These are phyloP conservation scores for Maudiozyma pseudohumilis DNA, from an alignment of 805 yeast species.

Conservation along the genomic window DNA sequence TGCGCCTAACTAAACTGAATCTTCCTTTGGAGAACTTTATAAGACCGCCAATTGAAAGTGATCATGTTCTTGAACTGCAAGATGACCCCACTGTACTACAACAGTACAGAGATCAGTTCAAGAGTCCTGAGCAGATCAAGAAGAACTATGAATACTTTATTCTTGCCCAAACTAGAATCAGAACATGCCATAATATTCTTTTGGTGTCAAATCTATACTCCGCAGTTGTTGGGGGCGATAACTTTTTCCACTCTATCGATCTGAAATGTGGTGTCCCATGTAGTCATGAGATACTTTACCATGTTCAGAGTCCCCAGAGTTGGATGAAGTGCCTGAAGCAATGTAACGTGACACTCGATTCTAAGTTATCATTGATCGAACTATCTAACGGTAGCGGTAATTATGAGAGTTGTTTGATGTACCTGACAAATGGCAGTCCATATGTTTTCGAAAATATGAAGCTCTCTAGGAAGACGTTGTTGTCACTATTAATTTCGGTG, in stretches of 20 bases:
- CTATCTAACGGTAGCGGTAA: slow-evolving; percentile 45
- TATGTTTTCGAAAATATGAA: slow-evolving; percentile 26
- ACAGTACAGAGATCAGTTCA: slow-evolving; percentile 22
- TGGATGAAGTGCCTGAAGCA: slow-evolving; percentile 40
- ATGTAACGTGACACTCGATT: slow-evolving; percentile 35
- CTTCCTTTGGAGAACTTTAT: slow-evolving; percentile 41
- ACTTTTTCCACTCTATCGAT: slow-evolving; percentile 37
- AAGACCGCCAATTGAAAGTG: slow-evolving; percentile 33
- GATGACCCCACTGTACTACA: slow-evolving; percentile 38
- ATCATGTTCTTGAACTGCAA: slow-evolving; percentile 35
- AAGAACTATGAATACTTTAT: slow-evolving; percentile 44
- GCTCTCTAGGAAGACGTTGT: slow-evolving; percentile 33
- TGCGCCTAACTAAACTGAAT: slow-evolving; percentile 66
- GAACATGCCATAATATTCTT: slow-evolving; percentile 63
- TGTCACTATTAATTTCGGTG: slow-evolving; percentile 51
- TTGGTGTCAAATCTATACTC: slow-evolving; percentile 50
- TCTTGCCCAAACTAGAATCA: slow-evolving; percentile 61
- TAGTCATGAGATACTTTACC: slow-evolving; percentile 51
- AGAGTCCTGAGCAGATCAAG: slow-evolving; percentile 23
- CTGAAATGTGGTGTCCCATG: slow-evolving; percentile 61
- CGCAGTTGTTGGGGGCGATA: slow-evolving; percentile 34
- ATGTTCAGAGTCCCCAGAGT: slow-evolving; percentile 36
- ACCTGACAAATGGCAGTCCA: slow-evolving; percentile 33
- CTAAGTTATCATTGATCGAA: slow-evolving; percentile 45
- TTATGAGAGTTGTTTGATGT: slow-evolving; percentile 36